Evolutionary conservation across 2,329 filamentous ascomycete species (phyloP).

Genomic region (Incumbomyces lentus): DNA sequence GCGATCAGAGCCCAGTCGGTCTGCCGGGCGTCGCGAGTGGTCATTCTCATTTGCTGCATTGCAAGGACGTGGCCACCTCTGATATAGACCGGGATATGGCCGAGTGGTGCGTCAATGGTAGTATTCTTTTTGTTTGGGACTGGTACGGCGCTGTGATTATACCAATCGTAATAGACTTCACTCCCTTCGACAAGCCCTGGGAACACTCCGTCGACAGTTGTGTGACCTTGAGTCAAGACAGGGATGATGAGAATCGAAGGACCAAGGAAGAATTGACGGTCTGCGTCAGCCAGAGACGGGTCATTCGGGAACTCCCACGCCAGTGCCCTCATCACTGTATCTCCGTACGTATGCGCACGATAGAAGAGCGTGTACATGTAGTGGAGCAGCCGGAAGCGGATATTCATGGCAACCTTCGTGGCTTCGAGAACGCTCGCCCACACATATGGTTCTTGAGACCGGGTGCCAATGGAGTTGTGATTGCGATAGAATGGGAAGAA

Average conservation of each 20-base stretch:
- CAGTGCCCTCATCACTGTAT: constrained; percentile 62
- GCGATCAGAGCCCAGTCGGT: constrained; percentile 59
- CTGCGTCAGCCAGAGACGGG: constrained; percentile 53
- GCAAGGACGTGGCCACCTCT: constrained; percentile 59
- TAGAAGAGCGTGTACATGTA: constrained; percentile 70
- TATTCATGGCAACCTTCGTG: constrained; percentile 54
- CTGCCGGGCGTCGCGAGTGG: constrained; percentile 51
- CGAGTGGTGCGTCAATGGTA: constrained; percentile 51
- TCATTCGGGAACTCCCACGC: constrained; percentile 64
- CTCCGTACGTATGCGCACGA: constrained; percentile 53
- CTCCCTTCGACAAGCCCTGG: constrained; percentile 45
- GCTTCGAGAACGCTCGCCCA: constrained; percentile 59
- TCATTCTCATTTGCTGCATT: constrained; percentile 57
- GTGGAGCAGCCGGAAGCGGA: constrained; percentile 60
- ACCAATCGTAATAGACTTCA: constrained; percentile 70
- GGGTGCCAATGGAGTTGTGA: constrained; percentile 55
- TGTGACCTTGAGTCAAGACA: constrained; percentile 51
- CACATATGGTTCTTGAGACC: constrained; percentile 59
- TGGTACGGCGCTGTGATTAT: constrained; percentile 50
- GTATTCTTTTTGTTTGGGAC: constrained; percentile 41
- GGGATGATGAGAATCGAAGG: constrained; percentile 56
- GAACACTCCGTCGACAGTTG: constrained; percentile 56
- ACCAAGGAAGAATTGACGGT: constrained; percentile 64
- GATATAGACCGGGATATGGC: constrained; percentile 62
- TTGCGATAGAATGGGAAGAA: constrained; percentile 75